Evolutionary conservation across 208 protist species (phyloP), one percentile per base, ranked within the genome.

Genomic region (Trypanosoma brucei): DNA sequence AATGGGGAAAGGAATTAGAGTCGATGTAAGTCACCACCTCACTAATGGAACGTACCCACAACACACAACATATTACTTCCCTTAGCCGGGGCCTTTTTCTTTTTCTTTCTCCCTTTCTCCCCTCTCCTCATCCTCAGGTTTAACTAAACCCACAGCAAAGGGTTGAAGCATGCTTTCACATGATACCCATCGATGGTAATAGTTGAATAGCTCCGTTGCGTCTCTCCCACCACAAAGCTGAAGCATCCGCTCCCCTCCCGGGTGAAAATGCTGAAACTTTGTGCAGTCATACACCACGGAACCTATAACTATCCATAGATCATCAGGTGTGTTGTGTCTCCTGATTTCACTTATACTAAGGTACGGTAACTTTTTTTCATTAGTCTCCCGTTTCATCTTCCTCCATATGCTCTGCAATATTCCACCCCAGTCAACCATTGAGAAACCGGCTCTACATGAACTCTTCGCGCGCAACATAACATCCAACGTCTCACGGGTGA

Each of bases 251-350:
- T 69, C 80, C 0, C 86, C 86, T 7, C 82, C 86, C 0, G 86
- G 86, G 72, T 95, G 89, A 40, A 78, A 92, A 37, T 68, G 70
- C 34, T 77, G 70, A 62, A 92, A 94, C 48, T 63, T 46, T 0
- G 85, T 93, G 59, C 75, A 79, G 68, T 94, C 84, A 72, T 93
- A 94, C 5, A 91, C 87, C 1, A 91, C 75, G 30, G 73, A 75
- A 8, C 69, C 60, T 3, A 94, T 62, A 31, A 95, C 83, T 36
- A 93, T 73, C 88, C 87, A 95, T 39, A 91, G 39, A 55, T 90
- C 83, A 51, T 83, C 81, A 30, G 56, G 34, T 0, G 65, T 81
- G 64, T 73, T 79, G 73, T 93, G 90, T 38, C 45, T 34, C 11
- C 60, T 60, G 4, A 93, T 74, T 39, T 93, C 89, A 9, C 65